A percentile compares a stretch with the other conserved stretches of the same genome.
These are phyloP conservation scores for Stagonosporopsis chrysanthemi DNA, from an alignment of 2,329 filamentous ascomycete genomes.

Conservation along the genomic window DNA sequence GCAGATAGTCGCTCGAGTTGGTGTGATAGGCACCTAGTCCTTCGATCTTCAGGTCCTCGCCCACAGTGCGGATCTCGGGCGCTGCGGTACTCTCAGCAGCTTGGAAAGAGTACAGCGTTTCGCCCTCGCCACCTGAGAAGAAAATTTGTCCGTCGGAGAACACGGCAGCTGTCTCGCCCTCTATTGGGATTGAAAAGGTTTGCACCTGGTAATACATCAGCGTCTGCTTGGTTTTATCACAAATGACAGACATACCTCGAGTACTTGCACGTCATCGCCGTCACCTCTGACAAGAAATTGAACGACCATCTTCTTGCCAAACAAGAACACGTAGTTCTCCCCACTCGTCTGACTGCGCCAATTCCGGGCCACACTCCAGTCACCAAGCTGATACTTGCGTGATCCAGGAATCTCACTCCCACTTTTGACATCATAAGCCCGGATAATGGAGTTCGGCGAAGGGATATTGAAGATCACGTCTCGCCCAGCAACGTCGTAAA, in stretches of 20 bases:
- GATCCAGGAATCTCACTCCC: constrained; percentile 26
- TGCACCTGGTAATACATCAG: constrained; percentile 30
- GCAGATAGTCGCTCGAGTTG: constrained; percentile 28
- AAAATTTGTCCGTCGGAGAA: constrained; percentile 31
- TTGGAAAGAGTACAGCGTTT: constrained; percentile 41
- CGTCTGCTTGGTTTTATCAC: neutral
- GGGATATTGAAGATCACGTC: constrained; percentile 40
- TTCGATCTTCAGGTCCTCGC: constrained; percentile 27
- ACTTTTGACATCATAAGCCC: constrained; percentile 33
- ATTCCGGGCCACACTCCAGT: constrained; percentile 41
- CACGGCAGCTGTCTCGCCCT: constrained; percentile 36
- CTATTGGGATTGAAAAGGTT: constrained; percentile 38
- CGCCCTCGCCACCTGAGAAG: constrained; percentile 38
- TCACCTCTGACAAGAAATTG: constrained; percentile 32
- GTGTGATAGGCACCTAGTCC: constrained; percentile 35
- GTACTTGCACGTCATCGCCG: constrained; percentile 27
- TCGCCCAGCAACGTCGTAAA: constrained; percentile 33
- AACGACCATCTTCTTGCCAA: constrained; percentile 42
- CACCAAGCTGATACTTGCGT: constrained; percentile 36
- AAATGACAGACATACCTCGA: constrained; percentile 27
- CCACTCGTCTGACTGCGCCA: constrained; percentile 39
- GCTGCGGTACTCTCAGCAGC: constrained; percentile 31
- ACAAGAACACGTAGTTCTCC: constrained; percentile 39
- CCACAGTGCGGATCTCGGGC: constrained; percentile 27
- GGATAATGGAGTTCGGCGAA: constrained; percentile 38